Conservation (phyloP, 176 grass and related monocot species). For the Carex myosuroides region DNA sequence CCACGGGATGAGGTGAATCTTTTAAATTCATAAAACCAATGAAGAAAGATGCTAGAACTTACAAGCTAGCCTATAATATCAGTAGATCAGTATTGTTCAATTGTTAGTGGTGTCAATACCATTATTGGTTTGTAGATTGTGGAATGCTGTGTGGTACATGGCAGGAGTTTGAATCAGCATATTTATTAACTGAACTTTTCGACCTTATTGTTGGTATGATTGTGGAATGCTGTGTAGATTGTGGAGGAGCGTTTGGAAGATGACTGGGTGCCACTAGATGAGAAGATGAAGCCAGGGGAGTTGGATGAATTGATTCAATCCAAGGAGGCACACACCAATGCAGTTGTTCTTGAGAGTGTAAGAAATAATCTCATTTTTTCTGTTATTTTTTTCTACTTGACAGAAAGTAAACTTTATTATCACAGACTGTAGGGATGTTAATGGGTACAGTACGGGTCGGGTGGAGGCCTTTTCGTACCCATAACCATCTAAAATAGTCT, state of each 20-base stretch:
- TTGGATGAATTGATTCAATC: constrained; percentile 72
- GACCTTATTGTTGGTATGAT: neutral
- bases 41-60: neutral
- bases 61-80: neutral
- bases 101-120: neutral
- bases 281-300: constrained; percentile 57
- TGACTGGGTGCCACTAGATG: constrained; percentile 82
- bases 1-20: constrained; percentile 66
- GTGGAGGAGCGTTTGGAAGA: constrained; percentile 86
- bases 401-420: neutral
- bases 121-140: neutral
- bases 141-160: neutral
- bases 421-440: neutral
- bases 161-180: neutral
- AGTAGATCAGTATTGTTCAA: neutral
- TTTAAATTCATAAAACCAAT: neutral
- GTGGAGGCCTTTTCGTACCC: too few species aligned
- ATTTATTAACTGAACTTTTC: constrained; percentile 9
- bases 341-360: constrained; percentile 85
- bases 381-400: neutral
- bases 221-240: constrained; percentile 26
- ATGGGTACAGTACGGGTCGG: too few species aligned
- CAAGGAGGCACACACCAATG: constrained; percentile 96
- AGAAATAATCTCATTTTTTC: constrained; percentile 12
- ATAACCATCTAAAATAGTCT: too few species aligned